Evolutionary conservation across 2,329 filamentous ascomycete species (phyloP), one percentile per base, ranked within the genome.

Genomic region (Pezicula carpinea): DNA sequence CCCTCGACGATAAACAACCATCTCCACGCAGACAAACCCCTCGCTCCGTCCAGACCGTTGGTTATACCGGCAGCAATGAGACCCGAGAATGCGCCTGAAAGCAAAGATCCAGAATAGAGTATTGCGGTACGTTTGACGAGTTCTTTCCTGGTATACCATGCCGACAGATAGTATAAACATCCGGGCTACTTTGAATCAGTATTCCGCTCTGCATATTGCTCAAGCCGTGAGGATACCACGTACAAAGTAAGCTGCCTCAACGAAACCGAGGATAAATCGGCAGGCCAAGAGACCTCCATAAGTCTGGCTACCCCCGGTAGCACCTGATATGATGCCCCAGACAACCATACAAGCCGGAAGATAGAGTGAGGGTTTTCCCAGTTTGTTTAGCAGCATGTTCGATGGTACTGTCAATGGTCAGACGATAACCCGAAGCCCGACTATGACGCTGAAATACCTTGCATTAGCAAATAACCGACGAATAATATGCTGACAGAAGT

Each of bases 1-100:
- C 83, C 83, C 61, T 87, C 82, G 35, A 87, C 79, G 43, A 87
- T 79, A 65, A 85, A 85, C 0, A 85, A 66, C 75, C 75, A 82
- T 14, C 80, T 69, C 82, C 74, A 87, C 3, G 79, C 79, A 1
- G 69, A 65, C 3, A 81, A 66, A 0, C 80, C 82, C 10, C 65
- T 65, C 1, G 64, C 66, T 2, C 76, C 72, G 47, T 83, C 73
- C 69, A 89, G 75, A 39, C 82, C 79, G 17, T 70, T 66, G 0
- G 77, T 80, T 46, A 89, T 85, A 6, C 83, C 79, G 0, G 77
- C 77, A 1, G 76, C 71, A 22, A 82, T 75, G 6, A 82, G 63
- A 2, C 82, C 83, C 0, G 81, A 83, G 58, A 88, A 87, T 1
- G 84, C 83, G 4, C 83, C 82, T 0, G 80, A 83, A 15, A 88